Evolutionary conservation across 2,329 filamentous ascomycete species (phyloP).

Genomic region (Eurotiales sp.): DNA sequence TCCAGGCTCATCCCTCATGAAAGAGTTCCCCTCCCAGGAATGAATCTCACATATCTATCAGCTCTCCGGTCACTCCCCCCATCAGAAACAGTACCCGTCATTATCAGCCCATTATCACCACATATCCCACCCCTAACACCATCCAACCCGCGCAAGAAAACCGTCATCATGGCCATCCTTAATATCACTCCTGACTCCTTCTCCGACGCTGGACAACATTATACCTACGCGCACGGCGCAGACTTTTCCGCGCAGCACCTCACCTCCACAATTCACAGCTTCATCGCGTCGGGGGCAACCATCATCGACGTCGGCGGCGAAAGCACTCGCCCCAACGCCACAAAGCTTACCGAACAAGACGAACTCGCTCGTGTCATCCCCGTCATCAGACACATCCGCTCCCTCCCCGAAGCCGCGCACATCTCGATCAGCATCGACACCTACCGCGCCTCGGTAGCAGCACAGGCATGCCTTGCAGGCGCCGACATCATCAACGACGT

Average conservation of each 20-base stretch:
- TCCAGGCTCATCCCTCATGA: slow-evolving; percentile 41
- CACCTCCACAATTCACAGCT: slow-evolving; percentile 54
- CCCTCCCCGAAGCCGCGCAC: slow-evolving; percentile 57
- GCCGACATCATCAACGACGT: slow-evolving; percentile 96
- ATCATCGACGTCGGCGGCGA: slow-evolving; percentile 93
- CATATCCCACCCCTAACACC: slow-evolving; percentile 55
- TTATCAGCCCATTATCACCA: slow-evolving; percentile 37
- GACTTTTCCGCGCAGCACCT: slow-evolving; percentile 46
- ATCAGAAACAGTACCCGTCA: slow-evolving; percentile 32
- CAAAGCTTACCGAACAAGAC: slow-evolving; percentile 65
- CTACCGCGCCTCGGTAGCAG: slow-evolving; percentile 79
- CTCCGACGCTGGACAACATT: slow-evolving; percentile 76
- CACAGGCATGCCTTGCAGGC: slow-evolving; percentile 69
- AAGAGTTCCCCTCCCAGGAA: slow-evolving; percentile 27
- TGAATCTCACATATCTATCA: slow-evolving; percentile 30
- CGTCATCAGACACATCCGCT: slow-evolving; percentile 69
- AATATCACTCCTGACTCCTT: slow-evolving; percentile 97
- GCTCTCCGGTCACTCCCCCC: slow-evolving; percentile 32
- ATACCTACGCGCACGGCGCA: slow-evolving; percentile 35
- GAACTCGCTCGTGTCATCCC: slow-evolving; percentile 77
- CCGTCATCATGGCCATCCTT: slow-evolving; percentile 86
- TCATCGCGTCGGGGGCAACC: slow-evolving; percentile 67
- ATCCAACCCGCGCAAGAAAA: slow-evolving; percentile 54
- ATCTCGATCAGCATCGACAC: slow-evolving; percentile 88
- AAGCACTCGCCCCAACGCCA: slow-evolving; percentile 76